Evolutionary conservation across 352 stramenopile species (phyloP), one percentile per base, ranked within the genome.

Genomic region (Blastocystis sp.): DNA sequence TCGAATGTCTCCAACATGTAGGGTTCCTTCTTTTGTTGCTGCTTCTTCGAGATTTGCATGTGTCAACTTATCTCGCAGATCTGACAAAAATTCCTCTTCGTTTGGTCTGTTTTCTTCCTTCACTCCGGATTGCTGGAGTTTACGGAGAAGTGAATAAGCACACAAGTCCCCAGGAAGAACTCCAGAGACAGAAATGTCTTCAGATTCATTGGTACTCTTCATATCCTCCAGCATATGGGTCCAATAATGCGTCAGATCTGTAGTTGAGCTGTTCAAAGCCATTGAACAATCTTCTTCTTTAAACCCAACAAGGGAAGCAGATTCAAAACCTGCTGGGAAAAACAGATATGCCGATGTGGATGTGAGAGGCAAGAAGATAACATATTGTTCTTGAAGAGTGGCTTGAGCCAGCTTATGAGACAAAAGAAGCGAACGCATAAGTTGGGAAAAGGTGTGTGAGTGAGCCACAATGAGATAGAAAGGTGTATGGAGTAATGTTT

Each of bases 341-440:
- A 83, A 83, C 2, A 83, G 29, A 27, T 67, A 83, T 37, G 42
- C 49, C 0, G 49, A 51, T 19, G 43, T 83, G 19, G 42, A 52
- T 16, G 71, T 67, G 71, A 83, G 16, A 16, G 71, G 71, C 21
- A 83, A 54, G 4, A 83, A 19, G 3, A 77, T 32, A 12, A 29
- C 65, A 51, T 24, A 3, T n/a, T 1, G 16, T 5, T 77, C 37
- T 24, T 51, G 51, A 21, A 57, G 46, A 0, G 29, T 12, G 12
- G 27, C 71, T 19, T 21, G 21, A 49, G 49, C 71, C 1, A 77
- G 37, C 21, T 42, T 43, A 11, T 83, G 71, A 39, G 32, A 32
- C 21, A 83, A 27, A 6, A 83, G 27, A 11, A 83, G 46, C n/a
- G 71, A 83, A 11, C 71, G 71, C 71, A 66, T 65, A 35, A 83